Percentiles rank a stretch among this genome's conserved stretches.
Conservation (phyloP, 2,329 filamentous ascomycete genomes). For the Lasiodiplodia sp. region DNA sequence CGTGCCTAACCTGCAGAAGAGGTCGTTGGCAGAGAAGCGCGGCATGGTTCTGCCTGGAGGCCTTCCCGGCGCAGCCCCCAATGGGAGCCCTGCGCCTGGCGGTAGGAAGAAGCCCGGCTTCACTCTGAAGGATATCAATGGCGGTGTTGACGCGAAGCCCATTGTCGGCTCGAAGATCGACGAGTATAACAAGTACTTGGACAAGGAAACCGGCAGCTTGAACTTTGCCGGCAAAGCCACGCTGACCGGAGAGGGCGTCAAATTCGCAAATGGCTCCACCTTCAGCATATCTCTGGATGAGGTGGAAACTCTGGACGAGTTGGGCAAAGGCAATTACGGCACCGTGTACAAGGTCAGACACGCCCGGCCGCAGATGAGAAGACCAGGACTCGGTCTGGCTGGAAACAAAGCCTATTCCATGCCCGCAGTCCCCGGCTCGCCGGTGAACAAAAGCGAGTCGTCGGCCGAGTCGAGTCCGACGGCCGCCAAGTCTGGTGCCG, state of each 20-base stretch:
- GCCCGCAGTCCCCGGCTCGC: slow-evolving; percentile 43
- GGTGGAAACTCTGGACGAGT: slow-evolving; percentile 88
- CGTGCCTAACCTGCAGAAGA: slow-evolving; percentile 55
- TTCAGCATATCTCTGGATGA: slow-evolving; percentile 97
- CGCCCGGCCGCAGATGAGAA: slow-evolving; percentile 71
- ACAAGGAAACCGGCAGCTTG: slow-evolving; percentile 88
- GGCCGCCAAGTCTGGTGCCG: slow-evolving; percentile 49
- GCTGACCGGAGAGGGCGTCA: slow-evolving; percentile 86
- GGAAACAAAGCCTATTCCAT: slow-evolving; percentile 61
- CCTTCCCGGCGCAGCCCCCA: slow-evolving; percentile 54
- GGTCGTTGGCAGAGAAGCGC: slow-evolving; percentile 72
- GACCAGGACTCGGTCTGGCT: slow-evolving; percentile 65
- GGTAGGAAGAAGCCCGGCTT: slow-evolving; percentile 52
- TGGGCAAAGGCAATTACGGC: slow-evolving; percentile 98
- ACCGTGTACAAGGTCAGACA: slow-evolving; percentile 97
- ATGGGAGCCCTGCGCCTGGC: slow-evolving; percentile 37
- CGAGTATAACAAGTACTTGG: slow-evolving; percentile 82
- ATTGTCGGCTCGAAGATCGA: slow-evolving; percentile 59
- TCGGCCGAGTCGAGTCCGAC: slow-evolving; percentile 45
- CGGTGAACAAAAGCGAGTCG: slow-evolving; percentile 39
- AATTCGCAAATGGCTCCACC: slow-evolving; percentile 87
- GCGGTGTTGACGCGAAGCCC: slow-evolving; percentile 42
- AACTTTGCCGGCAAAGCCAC: slow-evolving; percentile 93
- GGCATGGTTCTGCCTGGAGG: slow-evolving; percentile 69
- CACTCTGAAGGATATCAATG: slow-evolving; percentile 53